These are phyloP conservation scores for Arachis stenosperma DNA, from an alignment of 306 rosid genomes.

Conservation along the genomic window DNA sequence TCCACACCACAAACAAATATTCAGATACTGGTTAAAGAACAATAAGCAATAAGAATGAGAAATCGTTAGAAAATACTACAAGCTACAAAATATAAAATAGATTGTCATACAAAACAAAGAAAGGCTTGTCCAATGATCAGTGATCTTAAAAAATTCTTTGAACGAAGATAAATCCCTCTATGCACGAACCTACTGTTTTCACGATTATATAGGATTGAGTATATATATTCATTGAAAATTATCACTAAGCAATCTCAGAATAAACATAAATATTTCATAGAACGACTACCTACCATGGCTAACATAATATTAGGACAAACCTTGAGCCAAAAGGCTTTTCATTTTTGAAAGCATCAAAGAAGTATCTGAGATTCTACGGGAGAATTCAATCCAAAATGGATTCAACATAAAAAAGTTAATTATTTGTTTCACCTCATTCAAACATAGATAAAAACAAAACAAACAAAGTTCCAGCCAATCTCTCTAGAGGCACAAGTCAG, in stretches of 20 bases:
- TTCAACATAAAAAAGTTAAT: too few species aligned
- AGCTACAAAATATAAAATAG: background rate
- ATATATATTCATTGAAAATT: background rate
- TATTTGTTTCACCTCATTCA: too few species aligned
- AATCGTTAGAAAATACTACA: background rate
- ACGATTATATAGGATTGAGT: background rate
- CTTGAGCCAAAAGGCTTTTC: background rate
- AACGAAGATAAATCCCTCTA: background rate
- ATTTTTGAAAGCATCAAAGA: background rate
- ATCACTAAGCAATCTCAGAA: background rate
- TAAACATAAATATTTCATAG: too few species aligned
- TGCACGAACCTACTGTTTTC: background rate
- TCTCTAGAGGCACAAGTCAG: background rate
- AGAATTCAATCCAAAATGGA: too few species aligned
- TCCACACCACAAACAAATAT: background rate
- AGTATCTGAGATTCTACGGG: background rate
- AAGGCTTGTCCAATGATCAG: background rate
- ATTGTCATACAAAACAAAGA: background rate
- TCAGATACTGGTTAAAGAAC: background rate
- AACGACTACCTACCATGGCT: background rate
- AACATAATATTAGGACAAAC: background rate
- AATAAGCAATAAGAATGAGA: background rate
- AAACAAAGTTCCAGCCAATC: background rate
- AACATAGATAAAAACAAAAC: background rate
- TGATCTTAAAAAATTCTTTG: too few species aligned